Conservation (phyloP, 2,329 filamentous ascomycete genomes). For the Fusarium anguioides region DNA sequence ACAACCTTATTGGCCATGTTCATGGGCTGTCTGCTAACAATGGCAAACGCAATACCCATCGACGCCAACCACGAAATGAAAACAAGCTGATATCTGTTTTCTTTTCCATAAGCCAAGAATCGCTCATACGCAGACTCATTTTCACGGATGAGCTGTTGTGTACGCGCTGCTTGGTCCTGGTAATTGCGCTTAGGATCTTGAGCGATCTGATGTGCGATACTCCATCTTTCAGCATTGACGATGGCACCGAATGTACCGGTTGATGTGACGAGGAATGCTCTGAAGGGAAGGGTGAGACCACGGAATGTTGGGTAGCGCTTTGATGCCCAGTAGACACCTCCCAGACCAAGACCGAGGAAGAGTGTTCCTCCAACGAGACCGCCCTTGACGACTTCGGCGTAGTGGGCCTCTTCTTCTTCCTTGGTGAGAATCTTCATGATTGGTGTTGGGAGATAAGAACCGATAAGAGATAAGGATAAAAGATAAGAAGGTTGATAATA, state of each 20-base stretch:
- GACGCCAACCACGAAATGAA: constrained; percentile 86
- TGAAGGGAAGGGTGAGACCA: constrained; percentile 86
- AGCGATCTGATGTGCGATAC: constrained; percentile 71
- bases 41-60: constrained; percentile 77
- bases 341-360: constrained; percentile 74
- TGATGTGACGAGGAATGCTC: constrained; percentile 88
- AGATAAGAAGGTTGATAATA: constrained; percentile 1
- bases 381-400: constrained; percentile 81
- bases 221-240: constrained; percentile 81
- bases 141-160: constrained; percentile 64
- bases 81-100: constrained; percentile 89
- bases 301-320: constrained; percentile 82
- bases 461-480: background rate
- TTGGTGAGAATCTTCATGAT: constrained; percentile 95
- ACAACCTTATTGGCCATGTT: constrained; percentile 86
- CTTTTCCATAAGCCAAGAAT: constrained; percentile 76
- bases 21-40: constrained; percentile 82
- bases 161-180: constrained; percentile 70
- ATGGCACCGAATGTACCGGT: constrained; percentile 87
- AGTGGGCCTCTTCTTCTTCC: constrained; percentile 91
- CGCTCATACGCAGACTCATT: constrained; percentile 69
- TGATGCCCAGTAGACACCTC: constrained; percentile 73
- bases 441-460: constrained; percentile 3
- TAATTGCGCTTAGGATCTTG: constrained; percentile 76
- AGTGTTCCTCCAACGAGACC: constrained; percentile 77